A percentile compares a stretch with the other conserved stretches of the same genome.
Evolutionary conservation across 2,329 filamentous ascomycete genomes (phyloP).

Genomic region (Cercospora sp.): DNA sequence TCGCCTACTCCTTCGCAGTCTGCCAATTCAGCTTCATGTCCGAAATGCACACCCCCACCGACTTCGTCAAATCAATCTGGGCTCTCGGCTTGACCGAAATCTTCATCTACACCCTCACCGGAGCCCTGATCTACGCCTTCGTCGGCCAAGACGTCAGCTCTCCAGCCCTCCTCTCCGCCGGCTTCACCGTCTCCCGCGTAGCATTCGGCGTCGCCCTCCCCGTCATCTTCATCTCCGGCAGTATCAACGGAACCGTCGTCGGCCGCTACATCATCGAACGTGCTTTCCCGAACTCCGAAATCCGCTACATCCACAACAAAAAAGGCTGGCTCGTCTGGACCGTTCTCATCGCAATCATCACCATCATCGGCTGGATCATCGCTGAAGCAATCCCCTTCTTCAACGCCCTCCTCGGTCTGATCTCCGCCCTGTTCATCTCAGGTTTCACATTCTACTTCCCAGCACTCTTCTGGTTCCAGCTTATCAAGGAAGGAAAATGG

Average conservation of each 20-base stretch:
- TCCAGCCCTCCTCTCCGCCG: slow-evolving; percentile 66
- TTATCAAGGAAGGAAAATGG: slow-evolving; percentile 51
- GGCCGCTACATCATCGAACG: slow-evolving; percentile 62
- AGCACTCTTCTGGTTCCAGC: slow-evolving; percentile 44
- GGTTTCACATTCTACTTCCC: slow-evolving; percentile 58
- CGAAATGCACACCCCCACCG: slow-evolving; percentile 64
- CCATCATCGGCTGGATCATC: slow-evolving; percentile 67
- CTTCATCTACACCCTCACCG: slow-evolving; percentile 64
- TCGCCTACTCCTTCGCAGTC: slow-evolving; percentile 58
- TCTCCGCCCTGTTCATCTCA: slow-evolving; percentile 63
- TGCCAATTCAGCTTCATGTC: slow-evolving; percentile 69
- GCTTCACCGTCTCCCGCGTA: slow-evolving; percentile 58
- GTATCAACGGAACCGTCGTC: slow-evolving; percentile 62
- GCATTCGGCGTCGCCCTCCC: slow-evolving; percentile 71
- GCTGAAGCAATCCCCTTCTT: slow-evolving; percentile 73
- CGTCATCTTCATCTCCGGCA: slow-evolving; percentile 71
- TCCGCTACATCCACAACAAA: slow-evolving; percentile 46
- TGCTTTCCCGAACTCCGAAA: slow-evolving; percentile 58
- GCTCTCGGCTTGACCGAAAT: slow-evolving; percentile 65
- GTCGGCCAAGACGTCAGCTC: slow-evolving; percentile 62
- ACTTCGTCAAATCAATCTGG: slow-evolving; percentile 60
- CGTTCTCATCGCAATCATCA: slow-evolving; percentile 56
- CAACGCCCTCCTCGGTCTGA: slow-evolving; percentile 66
- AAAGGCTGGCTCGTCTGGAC: slow-evolving; percentile 60
- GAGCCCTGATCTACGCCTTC: slow-evolving; percentile 67